Base-by-base conservation (phyloP, 192 early-diverging fungal genomes). In the Coemansia asiatica region DNA sequence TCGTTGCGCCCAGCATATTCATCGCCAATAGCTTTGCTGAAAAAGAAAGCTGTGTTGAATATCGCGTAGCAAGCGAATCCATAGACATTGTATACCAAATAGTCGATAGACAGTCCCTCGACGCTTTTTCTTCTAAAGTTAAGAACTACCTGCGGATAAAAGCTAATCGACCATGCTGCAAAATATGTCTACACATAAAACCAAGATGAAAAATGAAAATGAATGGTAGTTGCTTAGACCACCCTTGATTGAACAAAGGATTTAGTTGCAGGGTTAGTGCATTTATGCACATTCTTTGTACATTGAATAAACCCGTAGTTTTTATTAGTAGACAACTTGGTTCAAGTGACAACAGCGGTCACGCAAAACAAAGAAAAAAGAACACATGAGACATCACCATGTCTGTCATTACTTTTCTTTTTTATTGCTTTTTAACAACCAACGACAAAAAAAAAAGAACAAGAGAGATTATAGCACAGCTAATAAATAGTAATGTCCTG, bases 91-190 rank as follows among this genome's bases (percentile, higher is more conserved):
- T 93, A 88, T 57, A 87, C 85, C 2, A 95, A 68, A 84, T 94
- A 97, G 73, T 97, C 95, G 25, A 94, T 83, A 3, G 95, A 97
- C 28, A 97, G 79, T 0, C 95, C 95, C 40, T 89, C 83, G 7
- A 95, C 91, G 66, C 87, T 90, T 59, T 91, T 90, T 28, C 92
- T 84, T 22, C 65, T 70, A 69, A 81, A 89, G 82, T 96, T 94
- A 48, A 94, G 85, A 15, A 92, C 71, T 2, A 85, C 82, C 61
- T 95, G 93, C 5, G 94, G 94, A 69, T 95, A 97, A 67, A 97
- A 97, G 69, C 86, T 88, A 26, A 91, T 77, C 0, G 90, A 92
- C 95, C 95, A 97, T 23, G 94, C 90, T 6, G 85, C 50, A 70
- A 94, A 92, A 79, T 94, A 95, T 9, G 72, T 71, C 89, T 84